Evolutionary conservation across 2,329 filamentous ascomycete species (phyloP).

Genomic region (Stachybotrys elegans): DNA sequence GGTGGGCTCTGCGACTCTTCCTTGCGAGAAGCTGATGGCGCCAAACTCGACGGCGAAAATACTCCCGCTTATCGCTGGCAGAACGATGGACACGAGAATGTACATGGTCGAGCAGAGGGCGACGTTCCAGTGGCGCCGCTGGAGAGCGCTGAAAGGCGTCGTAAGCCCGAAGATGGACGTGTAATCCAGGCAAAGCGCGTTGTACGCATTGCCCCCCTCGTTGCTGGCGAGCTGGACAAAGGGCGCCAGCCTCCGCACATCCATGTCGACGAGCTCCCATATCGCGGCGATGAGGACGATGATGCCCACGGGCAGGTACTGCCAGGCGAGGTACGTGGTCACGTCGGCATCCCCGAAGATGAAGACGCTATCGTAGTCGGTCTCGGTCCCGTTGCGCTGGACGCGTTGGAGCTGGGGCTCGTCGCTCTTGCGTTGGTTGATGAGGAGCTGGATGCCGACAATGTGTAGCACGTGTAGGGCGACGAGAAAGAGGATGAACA

Average conservation of each 20-base stretch:
- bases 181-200: constrained; percentile 4
- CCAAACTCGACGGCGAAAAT: constrained; percentile 3
- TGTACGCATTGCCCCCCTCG: constrained; percentile 2
- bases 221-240: constrained; percentile 2
- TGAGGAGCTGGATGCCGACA: constrained; percentile 2
- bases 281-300: not conserved
- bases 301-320: constrained; percentile 1
- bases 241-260: not conserved
- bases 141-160: not conserved
- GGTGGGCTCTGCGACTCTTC: not conserved
- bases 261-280: constrained; percentile 2
- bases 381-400: not conserved
- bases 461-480: not conserved
- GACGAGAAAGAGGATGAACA: constrained; percentile 2
- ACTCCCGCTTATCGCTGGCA: not conserved
- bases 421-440: not conserved
- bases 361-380: not conserved
- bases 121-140: not conserved
- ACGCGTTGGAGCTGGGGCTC: not conserved
- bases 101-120: not conserved
- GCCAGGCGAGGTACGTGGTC: not conserved
- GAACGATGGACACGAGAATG: not conserved
- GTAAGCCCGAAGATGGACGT: constrained; percentile 1
- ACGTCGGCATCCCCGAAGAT: constrained; percentile 2
- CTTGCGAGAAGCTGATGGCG: not conserved